These are phyloP conservation scores for Suhomyces bokatorum DNA, from an alignment of 1,139 yeast genomes.

Conservation along the genomic window DNA sequence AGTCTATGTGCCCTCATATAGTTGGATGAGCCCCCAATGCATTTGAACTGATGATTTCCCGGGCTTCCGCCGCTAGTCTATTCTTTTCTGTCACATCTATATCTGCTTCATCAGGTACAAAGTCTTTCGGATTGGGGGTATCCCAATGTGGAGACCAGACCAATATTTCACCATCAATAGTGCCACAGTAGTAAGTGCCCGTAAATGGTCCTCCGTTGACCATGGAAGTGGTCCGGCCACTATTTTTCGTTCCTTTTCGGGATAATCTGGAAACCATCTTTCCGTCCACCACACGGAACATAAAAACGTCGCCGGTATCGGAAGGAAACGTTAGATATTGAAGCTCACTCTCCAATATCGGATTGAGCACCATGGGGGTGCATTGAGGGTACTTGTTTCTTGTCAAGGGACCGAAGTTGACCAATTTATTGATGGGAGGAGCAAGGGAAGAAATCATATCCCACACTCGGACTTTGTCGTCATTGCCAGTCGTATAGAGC, in stretches of 20 bases:
- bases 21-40: background rate
- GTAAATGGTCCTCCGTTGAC: constrained; percentile 48
- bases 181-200: constrained; percentile 52
- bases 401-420: constrained; percentile 78
- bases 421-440: constrained; percentile 57
- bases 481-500: constrained; percentile 68
- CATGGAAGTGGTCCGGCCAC: constrained; percentile 51
- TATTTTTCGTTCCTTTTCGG: constrained; percentile 34
- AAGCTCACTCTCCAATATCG: constrained; percentile 47
- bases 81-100: background rate
- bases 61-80: constrained; percentile 13
- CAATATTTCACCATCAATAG: constrained; percentile 57
- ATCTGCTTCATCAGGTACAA: constrained; percentile 8
- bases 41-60: constrained; percentile 9
- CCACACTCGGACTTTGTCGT: constrained; percentile 78
- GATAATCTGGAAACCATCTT: constrained; percentile 54
- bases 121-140: constrained; percentile 15
- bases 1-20: background rate
- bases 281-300: constrained; percentile 65
- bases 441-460: constrained; percentile 50
- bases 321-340: constrained; percentile 70
- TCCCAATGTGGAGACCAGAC: constrained; percentile 49
- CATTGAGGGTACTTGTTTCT: constrained; percentile 60
- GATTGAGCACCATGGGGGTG: constrained; percentile 47
- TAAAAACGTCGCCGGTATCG: constrained; percentile 75